phyloP scores from a whole-genome alignment of 2,329 filamentous ascomycete genomes.

The Elsinoe necatrix region DNA sequence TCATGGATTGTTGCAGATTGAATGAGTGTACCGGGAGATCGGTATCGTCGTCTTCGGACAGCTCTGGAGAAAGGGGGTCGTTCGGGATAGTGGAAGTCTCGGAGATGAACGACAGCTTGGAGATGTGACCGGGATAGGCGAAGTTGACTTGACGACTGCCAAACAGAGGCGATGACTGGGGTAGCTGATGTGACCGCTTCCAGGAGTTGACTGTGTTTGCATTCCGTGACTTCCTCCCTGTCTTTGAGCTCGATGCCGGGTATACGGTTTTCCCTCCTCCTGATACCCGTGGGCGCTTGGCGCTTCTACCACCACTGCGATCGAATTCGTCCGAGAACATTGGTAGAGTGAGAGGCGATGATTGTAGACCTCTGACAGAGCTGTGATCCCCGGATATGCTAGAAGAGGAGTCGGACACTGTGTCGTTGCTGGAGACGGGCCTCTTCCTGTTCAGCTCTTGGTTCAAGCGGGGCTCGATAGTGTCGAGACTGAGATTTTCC shows the following conservation, averaged over 20 bases:
- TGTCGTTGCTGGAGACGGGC: slow-evolving; percentile 57
- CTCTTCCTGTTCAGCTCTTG: slow-evolving; percentile 69
- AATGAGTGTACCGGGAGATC: slow-evolving; percentile 71
- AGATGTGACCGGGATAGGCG: slow-evolving; percentile 52
- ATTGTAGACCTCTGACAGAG: slow-evolving; percentile 59
- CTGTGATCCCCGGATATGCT: slow-evolving; percentile 71
- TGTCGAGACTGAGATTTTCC: slow-evolving; percentile 80
- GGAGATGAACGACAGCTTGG: slow-evolving; percentile 71
- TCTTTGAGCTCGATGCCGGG: slow-evolving; percentile 25
- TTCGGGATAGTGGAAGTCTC: slow-evolving; percentile 61
- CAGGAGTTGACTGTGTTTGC: slow-evolving; percentile 48
- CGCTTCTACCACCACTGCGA: slow-evolving; percentile 51
- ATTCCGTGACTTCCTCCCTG: slow-evolving; percentile 26
- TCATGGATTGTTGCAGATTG: slow-evolving; percentile 43
- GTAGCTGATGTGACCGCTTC: slow-evolving; percentile 67
- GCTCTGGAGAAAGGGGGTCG: slow-evolving; percentile 50
- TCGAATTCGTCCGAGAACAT: slow-evolving; percentile 77
- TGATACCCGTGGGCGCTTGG: slow-evolving; percentile 24
- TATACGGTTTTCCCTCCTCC: slow-evolving; percentile 15
- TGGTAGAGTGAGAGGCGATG: slow-evolving; percentile 73
- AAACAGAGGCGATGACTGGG: slow-evolving; percentile 81
- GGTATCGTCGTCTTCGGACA: slow-evolving; percentile 72
- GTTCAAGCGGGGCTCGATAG: slow-evolving; percentile 75
- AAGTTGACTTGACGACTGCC: slow-evolving; percentile 66
- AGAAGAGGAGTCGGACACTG: slow-evolving; percentile 78